Evolutionary conservation across 1,139 yeast genomes (phyloP).

Genomic region (Geotrichum aggregatum): DNA sequence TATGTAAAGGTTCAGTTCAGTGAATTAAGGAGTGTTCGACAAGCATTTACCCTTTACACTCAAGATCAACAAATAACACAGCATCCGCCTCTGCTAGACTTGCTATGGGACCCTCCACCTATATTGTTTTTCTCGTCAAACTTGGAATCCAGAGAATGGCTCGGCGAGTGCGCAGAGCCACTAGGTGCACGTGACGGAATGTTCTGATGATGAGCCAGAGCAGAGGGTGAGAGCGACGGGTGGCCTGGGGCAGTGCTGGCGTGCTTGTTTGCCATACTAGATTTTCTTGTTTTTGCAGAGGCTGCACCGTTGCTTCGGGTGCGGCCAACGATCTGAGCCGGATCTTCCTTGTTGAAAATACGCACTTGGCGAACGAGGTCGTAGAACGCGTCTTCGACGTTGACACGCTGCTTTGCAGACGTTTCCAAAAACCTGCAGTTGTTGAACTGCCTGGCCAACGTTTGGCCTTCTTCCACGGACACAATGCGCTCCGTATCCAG

Average conservation of each 20-base stretch:
- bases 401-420: constrained; percentile 86
- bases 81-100: neutral
- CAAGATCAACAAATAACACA: constrained; percentile 1
- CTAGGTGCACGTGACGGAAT: neutral
- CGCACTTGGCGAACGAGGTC: constrained; percentile 66
- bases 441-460: constrained; percentile 60
- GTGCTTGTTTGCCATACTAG: neutral
- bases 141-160: neutral
- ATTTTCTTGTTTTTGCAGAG: neutral
- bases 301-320: neutral
- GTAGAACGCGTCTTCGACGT: constrained; percentile 89
- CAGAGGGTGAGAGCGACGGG: neutral
- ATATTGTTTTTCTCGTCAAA: neutral
- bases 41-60: no score
- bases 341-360: constrained; percentile 38
- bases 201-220: neutral
- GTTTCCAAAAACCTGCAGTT: constrained; percentile 86
- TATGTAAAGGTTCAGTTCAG: no score
- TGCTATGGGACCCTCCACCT: neutral
- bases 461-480: constrained; percentile 73
- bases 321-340: neutral
- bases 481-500: constrained; percentile 66
- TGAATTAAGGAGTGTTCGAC: no score
- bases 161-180: constrained; percentile 3
- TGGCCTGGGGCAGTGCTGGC: neutral